These are phyloP conservation scores for Alternaria burnsii DNA, from an alignment of 2,329 filamentous ascomycete genomes.

Conservation along the genomic window DNA sequence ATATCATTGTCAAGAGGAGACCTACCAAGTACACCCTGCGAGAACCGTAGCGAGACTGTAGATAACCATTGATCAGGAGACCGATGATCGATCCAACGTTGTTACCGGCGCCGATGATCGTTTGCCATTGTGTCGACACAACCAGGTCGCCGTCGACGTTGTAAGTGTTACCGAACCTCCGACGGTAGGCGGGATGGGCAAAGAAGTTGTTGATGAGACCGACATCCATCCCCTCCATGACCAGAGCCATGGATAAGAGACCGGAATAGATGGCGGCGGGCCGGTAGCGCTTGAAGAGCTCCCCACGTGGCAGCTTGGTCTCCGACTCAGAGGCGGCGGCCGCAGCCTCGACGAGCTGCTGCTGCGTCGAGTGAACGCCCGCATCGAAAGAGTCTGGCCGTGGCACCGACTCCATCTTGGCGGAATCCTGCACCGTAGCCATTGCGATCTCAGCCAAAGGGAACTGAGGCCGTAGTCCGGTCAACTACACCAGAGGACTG, in stretches of 20 bases:
- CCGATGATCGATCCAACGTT: conserved; percentile 51
- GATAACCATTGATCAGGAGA: conserved; percentile 51
- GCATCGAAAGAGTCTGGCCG: conserved; percentile 12
- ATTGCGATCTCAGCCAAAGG: conserved; percentile 12
- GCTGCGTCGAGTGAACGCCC: conserved; percentile 19
- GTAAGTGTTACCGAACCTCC: conserved; percentile 45
- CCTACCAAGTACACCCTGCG: conserved; percentile 51
- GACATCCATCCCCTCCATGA: conserved; percentile 87
- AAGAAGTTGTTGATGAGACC: conserved; percentile 81
- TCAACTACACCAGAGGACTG: conserved; percentile 6
- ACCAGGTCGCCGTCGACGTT: conserved; percentile 41
- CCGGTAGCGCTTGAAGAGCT: conserved; percentile 26
- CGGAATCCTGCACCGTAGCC: conserved; percentile 18
- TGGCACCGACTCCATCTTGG: conserved; percentile 12
- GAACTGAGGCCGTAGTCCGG: neutral
- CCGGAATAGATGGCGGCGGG: conserved; percentile 77
- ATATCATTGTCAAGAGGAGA: conserved; percentile 36
- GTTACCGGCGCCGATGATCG: conserved; percentile 52
- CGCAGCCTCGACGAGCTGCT: conserved; percentile 25
- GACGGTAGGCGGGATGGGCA: conserved; percentile 52
- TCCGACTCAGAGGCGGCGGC: conserved; percentile 19
- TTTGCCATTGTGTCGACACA: conserved; percentile 52
- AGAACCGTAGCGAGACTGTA: conserved; percentile 52
- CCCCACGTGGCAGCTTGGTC: conserved; percentile 19
- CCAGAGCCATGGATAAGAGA: conserved; percentile 82